phyloP scores from a whole-genome alignment of 345 rosid species.

The Linum tenue region DNA sequence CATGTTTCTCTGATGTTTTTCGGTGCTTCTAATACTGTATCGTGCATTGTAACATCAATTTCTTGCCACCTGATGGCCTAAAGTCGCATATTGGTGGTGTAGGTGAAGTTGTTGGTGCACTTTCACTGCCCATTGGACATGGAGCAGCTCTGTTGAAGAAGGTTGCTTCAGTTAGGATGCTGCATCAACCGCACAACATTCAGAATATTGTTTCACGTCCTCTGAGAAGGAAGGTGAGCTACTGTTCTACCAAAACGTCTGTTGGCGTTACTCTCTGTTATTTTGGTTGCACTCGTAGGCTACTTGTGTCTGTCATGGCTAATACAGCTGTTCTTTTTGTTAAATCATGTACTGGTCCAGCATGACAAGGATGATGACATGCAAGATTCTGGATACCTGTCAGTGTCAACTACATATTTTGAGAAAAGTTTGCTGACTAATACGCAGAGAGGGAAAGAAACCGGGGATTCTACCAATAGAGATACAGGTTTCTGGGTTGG shows the following conservation, averaged over 20 bases:
- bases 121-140: constrained; percentile 76
- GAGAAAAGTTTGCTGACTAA: constrained; percentile 55
- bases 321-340: not conserved
- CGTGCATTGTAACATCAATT: not conserved
- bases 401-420: constrained; percentile 63
- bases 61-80: not conserved
- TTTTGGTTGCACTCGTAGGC: not conserved
- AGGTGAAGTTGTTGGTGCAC: constrained; percentile 95
- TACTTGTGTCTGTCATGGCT: not conserved
- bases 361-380: constrained; percentile 38
- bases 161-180: constrained; percentile 67
- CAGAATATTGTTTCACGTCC: constrained; percentile 49
- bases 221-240: constrained; percentile 63
- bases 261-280: not conserved
- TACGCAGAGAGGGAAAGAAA: constrained; percentile 41
- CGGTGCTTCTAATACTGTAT: not conserved
- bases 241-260: constrained; percentile 1
- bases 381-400: constrained; percentile 52
- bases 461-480: constrained; percentile 31
- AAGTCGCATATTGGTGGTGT: constrained; percentile 18
- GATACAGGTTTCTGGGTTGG: constrained; percentile 93
- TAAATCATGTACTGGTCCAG: constrained; percentile 18
- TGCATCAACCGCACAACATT: constrained; percentile 44
- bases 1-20: not conserved
- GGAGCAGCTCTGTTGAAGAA: constrained; percentile 53